Base-by-base conservation (phyloP, 2,329 filamentous ascomycete species). In the Hypoxylon sp. region DNA sequence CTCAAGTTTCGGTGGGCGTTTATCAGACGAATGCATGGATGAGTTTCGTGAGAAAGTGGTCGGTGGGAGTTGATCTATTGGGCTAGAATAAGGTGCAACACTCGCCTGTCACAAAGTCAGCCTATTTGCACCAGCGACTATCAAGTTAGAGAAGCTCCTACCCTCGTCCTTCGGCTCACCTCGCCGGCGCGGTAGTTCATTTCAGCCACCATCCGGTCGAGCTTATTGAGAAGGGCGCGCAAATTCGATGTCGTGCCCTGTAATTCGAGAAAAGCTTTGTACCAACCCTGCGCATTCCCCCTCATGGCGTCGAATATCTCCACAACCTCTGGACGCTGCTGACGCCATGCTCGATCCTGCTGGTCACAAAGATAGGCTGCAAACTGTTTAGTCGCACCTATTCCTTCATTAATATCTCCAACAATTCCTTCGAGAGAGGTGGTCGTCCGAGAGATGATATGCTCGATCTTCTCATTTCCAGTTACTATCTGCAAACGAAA, bases 261-360 rank as follows among this genome's bases (percentile, higher is more conserved):
- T 65, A 98, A 84, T 60, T 91, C 91, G 59, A 89, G 86, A 75
- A 97, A 90, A 5, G 93, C 93, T 62, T 90, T 89, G 63, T 90
- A 88, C 95, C 95, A 98, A 46, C 94, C 94, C 70, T 97, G 92
- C 7, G 94, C 91, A 73, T 98, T 98, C 34, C 93, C 93, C 75
- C 92, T 91, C 94, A 98, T 98, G 38, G 94, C 93, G 43, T 90
- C 87, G 73, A 92, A 96, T 19, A 97, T 93, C 50, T 92, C 90
- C 36, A 86, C 84, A 50, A 91, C 82, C 51, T 88, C 85, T 1
- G 86, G 84, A 21, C 92, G 87, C 51, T 91, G 88, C 56, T 85
- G 80, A 61, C 89, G 85, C 78, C 87, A 89, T 70, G 85, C 84
- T 3, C 87, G 84, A 38, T 89, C 83, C 49, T 88, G 85, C 67